phyloP scores from a whole-genome alignment of 768 basidiomycete genomes.

The Auricularia cornea region DNA sequence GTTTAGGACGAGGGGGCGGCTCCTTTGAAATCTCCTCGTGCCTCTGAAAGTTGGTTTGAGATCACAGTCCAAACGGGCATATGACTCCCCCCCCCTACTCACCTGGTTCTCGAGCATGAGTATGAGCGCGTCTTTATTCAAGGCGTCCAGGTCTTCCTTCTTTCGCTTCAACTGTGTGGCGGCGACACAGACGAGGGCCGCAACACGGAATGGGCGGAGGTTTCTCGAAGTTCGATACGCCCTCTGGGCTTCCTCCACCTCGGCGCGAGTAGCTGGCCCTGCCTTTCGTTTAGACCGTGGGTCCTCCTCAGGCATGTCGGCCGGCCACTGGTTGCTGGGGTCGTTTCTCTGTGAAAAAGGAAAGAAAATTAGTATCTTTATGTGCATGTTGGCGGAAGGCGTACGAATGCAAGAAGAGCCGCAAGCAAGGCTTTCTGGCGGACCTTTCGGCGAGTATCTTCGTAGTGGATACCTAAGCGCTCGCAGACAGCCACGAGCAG shows the following conservation, averaged over 20 bases:
- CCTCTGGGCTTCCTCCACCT: background rate
- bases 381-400: no score
- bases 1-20: background rate
- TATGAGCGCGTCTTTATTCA: background rate
- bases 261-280: background rate
- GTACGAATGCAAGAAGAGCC: background rate
- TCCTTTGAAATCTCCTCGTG: background rate
- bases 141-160: background rate
- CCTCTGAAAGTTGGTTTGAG: no score
- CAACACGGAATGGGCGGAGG: background rate
- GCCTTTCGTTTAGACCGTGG: background rate
- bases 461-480: background rate
- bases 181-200: background rate
- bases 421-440: background rate
- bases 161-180: background rate
- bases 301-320: background rate
- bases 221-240: background rate
- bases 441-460: background rate
- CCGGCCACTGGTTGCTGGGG: background rate
- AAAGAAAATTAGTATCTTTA: no score
- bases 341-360: background rate
- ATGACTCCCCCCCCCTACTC: no score
- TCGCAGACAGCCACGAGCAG: background rate
- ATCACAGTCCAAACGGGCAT: no score
- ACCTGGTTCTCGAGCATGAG: background rate